Evolutionary conservation across 345 rosid genomes (phyloP), one percentile per base, ranked within the genome.

Genomic region (Kandelia obovata): DNA sequence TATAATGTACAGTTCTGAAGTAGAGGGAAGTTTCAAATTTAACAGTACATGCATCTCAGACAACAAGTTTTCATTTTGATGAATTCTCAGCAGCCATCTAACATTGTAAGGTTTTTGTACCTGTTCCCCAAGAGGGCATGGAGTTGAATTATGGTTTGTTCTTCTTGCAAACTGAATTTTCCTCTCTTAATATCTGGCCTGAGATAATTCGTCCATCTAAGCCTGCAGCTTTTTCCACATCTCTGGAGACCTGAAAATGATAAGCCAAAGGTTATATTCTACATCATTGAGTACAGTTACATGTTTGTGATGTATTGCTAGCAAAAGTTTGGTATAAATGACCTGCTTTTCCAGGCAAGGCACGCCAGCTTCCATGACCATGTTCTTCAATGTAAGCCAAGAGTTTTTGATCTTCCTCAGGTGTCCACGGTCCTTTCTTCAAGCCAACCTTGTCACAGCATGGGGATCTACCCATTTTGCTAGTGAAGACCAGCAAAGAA

Each of bases 391-490:
- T 87, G 78, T 83, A 90, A 69, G 90, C 98, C 56, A 92, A 72
- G 75, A 92, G 98, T 68, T 92, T 92, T 71, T 90, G 96, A 77
- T 92, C 98, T 73, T 90, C 98, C 79, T 90, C 98, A 16, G 89
- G 92, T 35, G 96, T 92, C 98, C 98, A 92, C 26, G 98, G 98
- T 23, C 98, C 98, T 88, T 88, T 92, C 89, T 92, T 92, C 73
- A 92, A 72, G 1, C 96, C 98, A 1, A 83, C 86, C 78, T 92
- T 90, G 67, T 92, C 96, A 64, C 98, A 64, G 35, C 66, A 75
- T 3, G 64, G 66, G 16, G 80, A 58, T 25, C 70, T 58, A 64
- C 69, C 61, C 34, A 80, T 69, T 28, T 60, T 51, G 77, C 64
- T 71, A 6, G 67, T 6, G 71, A 62, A 61, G 53, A 71, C 62